Conservation (phyloP, 148 eudicot species). For the Rhododendron kiyosumense region DNA sequence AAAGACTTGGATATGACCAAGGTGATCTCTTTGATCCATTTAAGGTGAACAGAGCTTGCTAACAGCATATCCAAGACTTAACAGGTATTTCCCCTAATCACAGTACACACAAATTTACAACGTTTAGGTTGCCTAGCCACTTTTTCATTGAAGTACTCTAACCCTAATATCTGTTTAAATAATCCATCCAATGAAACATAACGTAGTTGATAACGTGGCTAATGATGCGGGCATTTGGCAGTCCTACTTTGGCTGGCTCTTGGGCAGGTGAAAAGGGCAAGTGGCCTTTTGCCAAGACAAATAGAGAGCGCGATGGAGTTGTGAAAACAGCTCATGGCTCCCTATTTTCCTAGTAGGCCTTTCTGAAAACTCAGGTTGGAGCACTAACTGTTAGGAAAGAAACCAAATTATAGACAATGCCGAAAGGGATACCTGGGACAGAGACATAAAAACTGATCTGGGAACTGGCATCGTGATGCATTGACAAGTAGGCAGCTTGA, state of each 20-base stretch:
- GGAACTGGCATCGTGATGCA: slow-evolving; percentile 56
- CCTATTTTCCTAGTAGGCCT: neutral
- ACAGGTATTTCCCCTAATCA: neutral
- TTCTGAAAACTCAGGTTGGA: neutral
- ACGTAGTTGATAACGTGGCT: neutral
- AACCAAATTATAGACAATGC: neutral
- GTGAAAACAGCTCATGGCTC: neutral
- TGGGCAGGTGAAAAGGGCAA: neutral
- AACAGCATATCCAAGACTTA: neutral
- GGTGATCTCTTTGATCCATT: neutral
- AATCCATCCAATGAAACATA: neutral
- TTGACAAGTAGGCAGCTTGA: slow-evolving; percentile 87
- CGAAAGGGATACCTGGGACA: slow-evolving; percentile 61
- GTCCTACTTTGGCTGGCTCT: neutral
- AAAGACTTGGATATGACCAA: neutral
- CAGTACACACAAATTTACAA: neutral
- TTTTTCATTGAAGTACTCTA: neutral
- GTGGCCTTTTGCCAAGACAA: neutral
- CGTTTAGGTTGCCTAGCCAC: neutral
- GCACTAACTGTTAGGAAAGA: neutral
- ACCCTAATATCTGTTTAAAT: neutral
- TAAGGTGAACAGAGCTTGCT: neutral
- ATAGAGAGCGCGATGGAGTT: neutral
- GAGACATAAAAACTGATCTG: slow-evolving; percentile 77
- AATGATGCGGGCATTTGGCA: neutral